Evolutionary conservation across 1,284 basidiomycete genomes (phyloP).

Genomic region (Quambalaria eucalypti): DNA sequence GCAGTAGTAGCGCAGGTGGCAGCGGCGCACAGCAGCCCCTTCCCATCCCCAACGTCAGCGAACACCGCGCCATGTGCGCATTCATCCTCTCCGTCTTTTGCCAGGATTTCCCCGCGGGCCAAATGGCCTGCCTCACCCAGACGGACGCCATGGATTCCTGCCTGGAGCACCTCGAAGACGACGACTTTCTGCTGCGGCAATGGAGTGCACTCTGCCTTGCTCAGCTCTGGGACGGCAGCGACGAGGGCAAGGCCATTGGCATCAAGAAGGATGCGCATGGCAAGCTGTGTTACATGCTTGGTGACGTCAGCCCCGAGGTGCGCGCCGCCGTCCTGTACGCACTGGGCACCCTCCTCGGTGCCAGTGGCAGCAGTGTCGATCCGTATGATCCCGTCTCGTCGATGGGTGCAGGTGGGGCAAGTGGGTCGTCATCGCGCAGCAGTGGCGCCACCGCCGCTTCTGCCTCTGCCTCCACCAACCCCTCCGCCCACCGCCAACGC

Average conservation of each 20-base stretch:
- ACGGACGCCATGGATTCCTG: constrained; percentile 84
- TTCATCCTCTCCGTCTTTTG: constrained; percentile 91
- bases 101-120: constrained; percentile 76
- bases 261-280: constrained; percentile 76
- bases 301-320: constrained; percentile 86
- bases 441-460: not conserved
- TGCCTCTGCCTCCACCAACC: constrained; percentile 1
- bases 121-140: constrained; percentile 67
- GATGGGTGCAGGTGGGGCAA: not conserved
- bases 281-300: constrained; percentile 69
- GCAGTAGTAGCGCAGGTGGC: constrained; percentile 49
- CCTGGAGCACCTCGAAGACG: constrained; percentile 68
- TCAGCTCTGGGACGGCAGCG: constrained; percentile 88
- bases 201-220: constrained; percentile 91
- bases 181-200: constrained; percentile 83
- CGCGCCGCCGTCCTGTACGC: constrained; percentile 83
- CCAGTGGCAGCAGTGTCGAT: constrained; percentile 56
- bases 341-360: constrained; percentile 84
- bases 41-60: constrained; percentile 76
- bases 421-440: not conserved
- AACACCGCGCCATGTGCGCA: constrained; percentile 97
- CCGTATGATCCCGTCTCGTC: constrained; percentile 6
- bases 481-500: constrained; percentile 47
- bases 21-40: constrained; percentile 10
- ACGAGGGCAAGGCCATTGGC: constrained; percentile 79